Conservation (phyloP, 495 filamentous ascomycete genomes). For the Annulohypoxylon stygium region DNA sequence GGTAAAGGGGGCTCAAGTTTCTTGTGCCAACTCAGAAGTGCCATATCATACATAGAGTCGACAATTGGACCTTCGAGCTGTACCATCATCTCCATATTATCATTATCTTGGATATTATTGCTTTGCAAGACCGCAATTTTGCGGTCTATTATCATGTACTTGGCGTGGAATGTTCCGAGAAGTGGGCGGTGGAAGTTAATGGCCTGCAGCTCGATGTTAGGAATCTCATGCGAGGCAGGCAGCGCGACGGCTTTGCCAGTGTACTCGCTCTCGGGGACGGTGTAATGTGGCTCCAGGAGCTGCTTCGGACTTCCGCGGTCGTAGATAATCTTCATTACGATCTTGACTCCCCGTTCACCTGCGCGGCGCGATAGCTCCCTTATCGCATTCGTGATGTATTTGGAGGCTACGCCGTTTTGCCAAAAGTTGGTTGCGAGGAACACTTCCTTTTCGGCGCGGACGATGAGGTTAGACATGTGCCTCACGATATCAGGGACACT, state of each 20-base stretch:
- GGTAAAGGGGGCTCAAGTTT: slow-evolving; percentile 72
- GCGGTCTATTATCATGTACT: slow-evolving; percentile 82
- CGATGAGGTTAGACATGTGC: slow-evolving; percentile 82
- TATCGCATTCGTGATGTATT: slow-evolving; percentile 75
- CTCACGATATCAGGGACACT: slow-evolving; percentile 76
- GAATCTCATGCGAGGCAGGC: slow-evolving; percentile 72
- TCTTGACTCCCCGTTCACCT: slow-evolving; percentile 66
- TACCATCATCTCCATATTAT: slow-evolving; percentile 85
- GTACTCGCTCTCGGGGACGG: slow-evolving; percentile 69
- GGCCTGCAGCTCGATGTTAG: slow-evolving; percentile 77
- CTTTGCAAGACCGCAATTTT: slow-evolving; percentile 75
- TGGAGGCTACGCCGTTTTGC: slow-evolving; percentile 74
- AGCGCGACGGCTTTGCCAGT: slow-evolving; percentile 68
- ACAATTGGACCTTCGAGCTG: slow-evolving; percentile 82
- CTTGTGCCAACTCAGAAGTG: slow-evolving; percentile 78
- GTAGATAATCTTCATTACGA: slow-evolving; percentile 81
- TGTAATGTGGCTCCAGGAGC: slow-evolving; percentile 71
- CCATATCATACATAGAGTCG: slow-evolving; percentile 78
- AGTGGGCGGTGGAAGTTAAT: slow-evolving; percentile 80
- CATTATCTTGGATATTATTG: slow-evolving; percentile 84
- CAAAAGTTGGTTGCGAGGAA: slow-evolving; percentile 82
- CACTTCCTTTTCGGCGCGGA: slow-evolving; percentile 76
- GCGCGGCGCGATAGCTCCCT: slow-evolving; percentile 75
- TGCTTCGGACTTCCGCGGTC: slow-evolving; percentile 77
- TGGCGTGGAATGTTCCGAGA: slow-evolving; percentile 81